Base-by-base conservation (phyloP, 1,139 yeast genomes). In the Kodamaea plutei region DNA sequence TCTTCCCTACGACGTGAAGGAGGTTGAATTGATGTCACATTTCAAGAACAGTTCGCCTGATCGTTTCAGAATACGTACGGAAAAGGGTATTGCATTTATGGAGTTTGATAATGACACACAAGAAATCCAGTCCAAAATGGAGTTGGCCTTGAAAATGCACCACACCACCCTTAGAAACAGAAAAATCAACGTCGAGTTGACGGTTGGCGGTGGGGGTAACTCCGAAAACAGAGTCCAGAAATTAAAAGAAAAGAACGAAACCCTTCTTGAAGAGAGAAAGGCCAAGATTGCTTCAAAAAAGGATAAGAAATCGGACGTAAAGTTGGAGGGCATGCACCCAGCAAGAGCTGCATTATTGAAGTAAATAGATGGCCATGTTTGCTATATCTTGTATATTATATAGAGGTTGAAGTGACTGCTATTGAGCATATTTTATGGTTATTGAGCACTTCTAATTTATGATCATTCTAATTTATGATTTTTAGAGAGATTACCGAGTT, bases 121-220 rank as follows among this genome's bases (percentile, higher is more conserved):
- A 28, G 84, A 80, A 42, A 84, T 89, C 23, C 84, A 84, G 44
- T 74, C 79, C 41, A 75, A 82, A 42, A 82, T 84, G 80, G 94
- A 87, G 47, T 69, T 76, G 33, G 96, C 95, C 1, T 67, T 89
- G 45, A 69, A 81, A 41, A 71, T 84, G 69, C 96, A 91, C 56
- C 95, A 85, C 55, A 69, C 89, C 4, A 50, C 64, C 10, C 55
- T 89, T 37, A 70, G 76, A 38, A 69, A 73, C 34, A 70, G 96
- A 42, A 84, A 79, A 53, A 87, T 91, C 50, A 91, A 91, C 50
- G 97, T 91, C 20, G 98, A 91, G 58, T 70, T 91, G 48, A 91
- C 97, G 2, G 98, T 87, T 28, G 98, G 98, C 31, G 98, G 98
- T 28, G 98, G 98, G 26, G 98, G 98, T 30, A 89, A 89, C 56